Evolutionary conservation across 1,139 yeast genomes (phyloP).

Genomic region (Yamadazyma trypodendri): DNA sequence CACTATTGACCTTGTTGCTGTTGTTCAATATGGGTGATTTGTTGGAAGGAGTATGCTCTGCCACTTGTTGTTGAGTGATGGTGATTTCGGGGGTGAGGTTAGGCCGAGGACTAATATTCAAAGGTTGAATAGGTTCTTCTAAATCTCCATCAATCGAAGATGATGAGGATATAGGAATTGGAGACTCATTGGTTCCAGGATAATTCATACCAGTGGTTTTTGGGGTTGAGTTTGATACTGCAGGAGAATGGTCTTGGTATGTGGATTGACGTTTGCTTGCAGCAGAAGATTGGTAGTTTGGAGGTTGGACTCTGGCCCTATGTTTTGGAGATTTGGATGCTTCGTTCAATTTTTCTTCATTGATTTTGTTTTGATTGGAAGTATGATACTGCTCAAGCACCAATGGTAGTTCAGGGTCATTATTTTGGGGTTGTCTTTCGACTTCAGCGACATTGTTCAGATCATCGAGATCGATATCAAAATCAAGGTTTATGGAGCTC

Average conservation of each 20-base stretch:
- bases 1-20: constrained; percentile 6
- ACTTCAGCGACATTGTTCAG: too few relatives aligned
- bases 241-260: constrained; percentile 1
- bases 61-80: constrained; percentile 13
- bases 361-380: not conserved
- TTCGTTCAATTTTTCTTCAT: not conserved
- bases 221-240: not conserved
- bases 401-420: not conserved
- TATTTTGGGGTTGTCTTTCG: not conserved
- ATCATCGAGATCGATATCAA: constrained; percentile 10
- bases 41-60: not conserved
- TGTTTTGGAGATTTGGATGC: not conserved
- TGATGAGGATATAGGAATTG: constrained; percentile 16
- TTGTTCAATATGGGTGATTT: constrained; percentile 2
- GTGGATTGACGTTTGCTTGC: not conserved
- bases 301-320: not conserved
- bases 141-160: constrained; percentile 15
- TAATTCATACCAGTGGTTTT: constrained; percentile 2
- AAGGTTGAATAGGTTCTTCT: constrained; percentile 17
- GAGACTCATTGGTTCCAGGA: constrained; percentile 12
- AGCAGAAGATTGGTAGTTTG: not conserved
- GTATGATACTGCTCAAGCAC: constrained; percentile 1
- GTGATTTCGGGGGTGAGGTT: constrained; percentile 13
- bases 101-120: constrained; percentile 12
- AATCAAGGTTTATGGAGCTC: constrained; percentile 14